Evolutionary conservation across 257 asterid species (phyloP).

Genomic region (Solanum corneliomulleri): DNA sequence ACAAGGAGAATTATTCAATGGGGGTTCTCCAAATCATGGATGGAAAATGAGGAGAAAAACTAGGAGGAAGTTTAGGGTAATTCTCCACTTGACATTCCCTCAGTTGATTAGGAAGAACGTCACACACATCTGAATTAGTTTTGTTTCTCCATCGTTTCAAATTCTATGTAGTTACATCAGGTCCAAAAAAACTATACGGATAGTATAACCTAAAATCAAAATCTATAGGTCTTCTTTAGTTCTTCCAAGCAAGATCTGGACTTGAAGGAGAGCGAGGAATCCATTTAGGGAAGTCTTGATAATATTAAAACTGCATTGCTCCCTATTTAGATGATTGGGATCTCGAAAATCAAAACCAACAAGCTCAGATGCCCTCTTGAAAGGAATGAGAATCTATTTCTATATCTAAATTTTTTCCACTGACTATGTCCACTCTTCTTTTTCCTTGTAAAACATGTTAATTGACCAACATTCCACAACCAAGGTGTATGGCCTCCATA

Average conservation of each 20-base stretch:
- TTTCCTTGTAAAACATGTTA: too few species aligned
- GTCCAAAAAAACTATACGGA: conserved; percentile 6
- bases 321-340: conserved; percentile 15
- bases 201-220: background rate
- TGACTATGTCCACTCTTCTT: too few species aligned
- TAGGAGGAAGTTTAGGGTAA: too few species aligned
- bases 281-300: conserved; percentile 19
- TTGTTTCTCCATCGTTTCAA: conserved; percentile 20
- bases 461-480: too few species aligned
- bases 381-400: too few species aligned
- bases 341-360: conserved; percentile 25
- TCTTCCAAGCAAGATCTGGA: background rate
- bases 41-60: background rate
- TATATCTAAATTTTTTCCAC: too few species aligned
- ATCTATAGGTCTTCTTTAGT: background rate
- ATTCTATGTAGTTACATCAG: conserved; percentile 5
- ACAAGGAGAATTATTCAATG: too few species aligned
- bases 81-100: too few species aligned
- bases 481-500: too few species aligned
- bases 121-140: background rate
- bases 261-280: background rate
- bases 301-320: conserved; percentile 21
- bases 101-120: too few species aligned
- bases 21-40: too few species aligned
- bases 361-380: conserved; percentile 8